Base-by-base conservation (phyloP, 1,284 basidiomycete species). In the Microbotryum scabiosae region DNA sequence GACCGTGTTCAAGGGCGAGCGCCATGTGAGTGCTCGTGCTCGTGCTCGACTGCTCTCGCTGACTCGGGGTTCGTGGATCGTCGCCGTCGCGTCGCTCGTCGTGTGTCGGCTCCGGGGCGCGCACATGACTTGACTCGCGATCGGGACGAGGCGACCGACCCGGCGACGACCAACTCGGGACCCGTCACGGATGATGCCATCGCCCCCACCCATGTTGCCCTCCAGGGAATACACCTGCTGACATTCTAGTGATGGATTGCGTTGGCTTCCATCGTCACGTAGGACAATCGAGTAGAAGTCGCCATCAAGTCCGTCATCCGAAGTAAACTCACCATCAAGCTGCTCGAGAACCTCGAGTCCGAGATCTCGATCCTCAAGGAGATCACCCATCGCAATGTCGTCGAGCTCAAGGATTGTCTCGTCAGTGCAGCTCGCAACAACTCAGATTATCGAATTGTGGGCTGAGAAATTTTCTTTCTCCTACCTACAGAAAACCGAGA, bases 301-400 rank as follows among this genome's bases (percentile, higher is more conserved):
- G 96, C 94, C 6, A 88, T 98, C 79, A 99, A 99, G 81, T 89
- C 90, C 5, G 91, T 99, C 62, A 88, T 86, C 62, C 84, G 87
- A 56, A 85, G 87, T 71, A 91, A 87, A 70, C 84, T 98, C 41
- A 92, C 87, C 26, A 80, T 86, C 26, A 98, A 97, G 78, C 83
- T 97, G 25, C 85, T 97, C 61, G 93, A 97, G 76, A 98, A 97
- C 73, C 83, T 98, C 32, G 90, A 97, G 75, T 90, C 87, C 71
- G 94, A 99, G 80, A 97, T 98, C 68, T 86, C 90, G 67, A 97
- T 99, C 68, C 84, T 98, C 71, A 97, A 97, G 79, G 85, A 86
- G 4, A 83, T 97, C 61, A 88, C 87, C 21, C 91, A 99, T 75
- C 82, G 87, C 57, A 92, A 97, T 78, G 88, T 99, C 60, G 97